phyloP scores from a whole-genome alignment of 495 filamentous ascomycete species.

The Podospora pseudoanserina region DNA sequence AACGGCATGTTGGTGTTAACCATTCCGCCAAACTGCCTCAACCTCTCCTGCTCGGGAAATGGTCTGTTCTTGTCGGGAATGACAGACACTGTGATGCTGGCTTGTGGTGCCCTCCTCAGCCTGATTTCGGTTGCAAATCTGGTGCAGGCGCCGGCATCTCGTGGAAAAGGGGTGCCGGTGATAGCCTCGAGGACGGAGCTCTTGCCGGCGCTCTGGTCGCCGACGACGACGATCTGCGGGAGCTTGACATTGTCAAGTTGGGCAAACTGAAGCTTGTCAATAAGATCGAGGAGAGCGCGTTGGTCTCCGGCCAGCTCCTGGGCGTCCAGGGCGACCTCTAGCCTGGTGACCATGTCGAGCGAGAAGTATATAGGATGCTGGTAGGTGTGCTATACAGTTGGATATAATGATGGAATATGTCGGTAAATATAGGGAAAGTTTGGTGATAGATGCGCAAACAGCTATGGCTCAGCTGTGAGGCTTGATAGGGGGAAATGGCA shows the following conservation, averaged over 20 bases:
- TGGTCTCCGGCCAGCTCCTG: constrained; percentile 38
- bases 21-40: constrained; percentile 43
- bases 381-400: background rate
- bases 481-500: background rate
- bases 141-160: constrained; percentile 62
- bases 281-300: constrained; percentile 36
- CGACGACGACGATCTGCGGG: constrained; percentile 71
- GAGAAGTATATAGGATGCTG: background rate
- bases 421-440: background rate
- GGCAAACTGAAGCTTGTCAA: constrained; percentile 41
- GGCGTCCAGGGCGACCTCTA: constrained; percentile 35
- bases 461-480: background rate
- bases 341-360: constrained; percentile 23
- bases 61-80: constrained; percentile 44
- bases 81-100: constrained; percentile 47
- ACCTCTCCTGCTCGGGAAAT: constrained; percentile 36
- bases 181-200: constrained; percentile 73
- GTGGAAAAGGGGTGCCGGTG: constrained; percentile 64
- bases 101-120: constrained; percentile 43
- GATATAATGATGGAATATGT: background rate
- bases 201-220: constrained; percentile 69
- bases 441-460: background rate
- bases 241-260: constrained; percentile 47
- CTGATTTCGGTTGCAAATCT: constrained; percentile 62
- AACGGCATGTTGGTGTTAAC: constrained; percentile 33